Evolutionary conservation across 225 moss, liverwort and hornwort genomes (phyloP), one percentile per base, ranked within the genome.

Genomic region (Pseudisothecium myosuroides): DNA sequence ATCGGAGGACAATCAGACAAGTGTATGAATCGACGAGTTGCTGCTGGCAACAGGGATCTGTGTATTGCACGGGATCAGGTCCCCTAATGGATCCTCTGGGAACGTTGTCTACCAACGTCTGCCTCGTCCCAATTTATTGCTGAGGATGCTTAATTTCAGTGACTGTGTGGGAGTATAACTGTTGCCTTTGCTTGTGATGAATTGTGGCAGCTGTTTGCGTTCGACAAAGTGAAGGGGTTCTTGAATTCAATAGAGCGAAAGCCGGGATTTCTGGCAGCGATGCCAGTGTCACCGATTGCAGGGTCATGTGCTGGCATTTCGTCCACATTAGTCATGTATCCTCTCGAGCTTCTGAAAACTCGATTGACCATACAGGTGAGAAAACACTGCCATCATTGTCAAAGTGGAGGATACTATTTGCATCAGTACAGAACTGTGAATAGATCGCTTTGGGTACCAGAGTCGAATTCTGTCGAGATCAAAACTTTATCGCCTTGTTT

Each of bases 331-430:
- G 88, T 94, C 89, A 97, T 94, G 95, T 97, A 97, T 82, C 96
- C 95, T 63, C 93, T 97, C 21, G 95, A 96, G 91, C 95, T 97
- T 79, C 82, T 97, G 73, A 97, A 97, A 91, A 97, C 96, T 85
- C 96, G 96, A 45, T 90, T 96, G n/a, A 97, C 96, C 41, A 96
- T 97, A 56, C 96, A 97, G 95, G 96, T 96, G 91, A 86, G 68
- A 27, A 84, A 73, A 64, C 14, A 63, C 58, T 56, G n/a, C 84
- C 62, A 62, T 71, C 68, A 39, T 76, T 55, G 54, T 50, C 10
- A 32, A 54, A 65, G 77, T 59, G 39, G 24, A 71, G 34, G 45
- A 32, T 18, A 73, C 47, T 43, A 39, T 45, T 43, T 45, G 60
- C 45, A 74, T 85, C 60, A 9, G 54, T 86, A 27, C 36, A 47